Evolutionary conservation across 176 grass and related monocot genomes (phyloP).

Genomic region (Triticum aestivum): IWGSC_CS_RefSeq_v2.1 NC_057803.1:710028890-710029389

Average conservation of each 20-base stretch:
- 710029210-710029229: constrained; percentile 58
- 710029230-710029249: constrained; percentile 42
- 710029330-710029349: constrained; percentile 42
- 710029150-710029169: constrained; percentile 70
- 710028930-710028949: neutral
- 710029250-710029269: constrained; percentile 43
- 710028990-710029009: constrained; percentile 3
- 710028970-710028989: neutral
- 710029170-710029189: constrained; percentile 61
- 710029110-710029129: too few species aligned
- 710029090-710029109: neutral
- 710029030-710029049: neutral
- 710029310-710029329: constrained; percentile 35
- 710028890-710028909: constrained; percentile 39
- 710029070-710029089: neutral
- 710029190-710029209: constrained; percentile 58
- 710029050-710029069: neutral
- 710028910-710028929: neutral
- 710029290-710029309: constrained; percentile 6
- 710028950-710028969: too few species aligned
- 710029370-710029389: neutral
- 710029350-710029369: neutral
- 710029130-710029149: constrained; percentile 14
- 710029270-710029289: neutral
- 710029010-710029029: neutral